These are phyloP conservation scores for Kalanchoe fedtschenkoi DNA, from an alignment of 164 flowering plant species.

Conservation along the genomic window DNA sequence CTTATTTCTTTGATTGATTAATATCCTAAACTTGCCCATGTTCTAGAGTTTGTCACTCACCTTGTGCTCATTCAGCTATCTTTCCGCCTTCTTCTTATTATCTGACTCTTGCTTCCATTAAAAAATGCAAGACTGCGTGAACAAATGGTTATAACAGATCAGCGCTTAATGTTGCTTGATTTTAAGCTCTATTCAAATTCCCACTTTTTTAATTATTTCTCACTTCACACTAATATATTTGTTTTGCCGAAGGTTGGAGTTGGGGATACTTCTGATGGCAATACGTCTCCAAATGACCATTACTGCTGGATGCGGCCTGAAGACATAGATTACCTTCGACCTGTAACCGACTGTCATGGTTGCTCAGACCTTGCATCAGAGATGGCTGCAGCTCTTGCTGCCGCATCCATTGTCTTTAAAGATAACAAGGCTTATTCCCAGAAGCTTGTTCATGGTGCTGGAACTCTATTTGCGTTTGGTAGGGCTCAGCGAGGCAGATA, in stretches of 20 bases:
- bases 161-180: too few relatives aligned
- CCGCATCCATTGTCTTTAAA: slow-evolving; percentile 95
- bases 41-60: background rate
- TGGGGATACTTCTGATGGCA: slow-evolving; percentile 66
- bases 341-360: slow-evolving; percentile 45
- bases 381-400: slow-evolving; percentile 95
- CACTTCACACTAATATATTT: background rate
- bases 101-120: background rate
- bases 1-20: background rate
- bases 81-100: background rate
- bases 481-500: slow-evolving; percentile 78
- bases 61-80: background rate
- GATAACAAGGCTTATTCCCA: slow-evolving; percentile 87
- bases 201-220: background rate
- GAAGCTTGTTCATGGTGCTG: slow-evolving; percentile 93
- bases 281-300: slow-evolving; percentile 69
- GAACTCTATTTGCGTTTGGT: slow-evolving; percentile 58
- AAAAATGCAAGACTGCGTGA: background rate
- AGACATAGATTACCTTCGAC: slow-evolving; percentile 77
- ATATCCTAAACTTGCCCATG: background rate
- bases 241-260: slow-evolving; percentile 40
- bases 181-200: background rate
- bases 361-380: slow-evolving; percentile 97
- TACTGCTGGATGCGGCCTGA: slow-evolving; percentile 98
- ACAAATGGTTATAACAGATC: too few relatives aligned